Evolutionary conservation across 805 yeast species (phyloP).

Genomic region (Yarrowia sp.): DNA sequence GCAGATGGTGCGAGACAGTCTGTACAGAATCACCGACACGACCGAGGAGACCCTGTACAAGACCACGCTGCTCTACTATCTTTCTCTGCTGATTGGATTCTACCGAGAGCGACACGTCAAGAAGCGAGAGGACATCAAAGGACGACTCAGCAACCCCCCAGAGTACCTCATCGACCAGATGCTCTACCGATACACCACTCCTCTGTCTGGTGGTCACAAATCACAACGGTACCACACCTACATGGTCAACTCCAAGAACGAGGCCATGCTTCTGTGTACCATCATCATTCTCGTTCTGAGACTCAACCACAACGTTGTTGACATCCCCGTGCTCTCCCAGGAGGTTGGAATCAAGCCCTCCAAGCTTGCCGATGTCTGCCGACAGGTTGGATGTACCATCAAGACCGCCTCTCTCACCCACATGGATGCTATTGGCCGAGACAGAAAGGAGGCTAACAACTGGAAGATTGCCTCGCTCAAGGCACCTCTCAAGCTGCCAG

Average conservation of each 20-base stretch:
- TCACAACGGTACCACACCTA: constrained; percentile 74
- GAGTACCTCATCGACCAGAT: constrained; percentile 69
- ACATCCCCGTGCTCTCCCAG: constrained; percentile 75
- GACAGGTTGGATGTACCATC: constrained; percentile 77
- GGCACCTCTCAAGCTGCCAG: constrained; percentile 89
- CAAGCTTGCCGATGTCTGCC: constrained; percentile 63
- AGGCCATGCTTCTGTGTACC: constrained; percentile 81
- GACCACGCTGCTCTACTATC: constrained; percentile 71
- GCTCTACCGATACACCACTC: constrained; percentile 66
- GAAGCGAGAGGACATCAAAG: constrained; percentile 57
- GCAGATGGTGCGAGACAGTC: constrained; percentile 50
- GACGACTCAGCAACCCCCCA: constrained; percentile 64
- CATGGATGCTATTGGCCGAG: constrained; percentile 40
- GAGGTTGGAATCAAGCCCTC: constrained; percentile 81
- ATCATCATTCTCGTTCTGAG: constrained; percentile 70
- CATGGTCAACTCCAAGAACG: constrained; percentile 80
- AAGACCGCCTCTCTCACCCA: constrained; percentile 56
- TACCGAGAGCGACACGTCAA: constrained; percentile 68
- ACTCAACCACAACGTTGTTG: constrained; percentile 71
- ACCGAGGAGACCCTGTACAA: constrained; percentile 49
- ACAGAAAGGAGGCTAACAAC: constrained; percentile 43
- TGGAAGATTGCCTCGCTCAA: constrained; percentile 79
- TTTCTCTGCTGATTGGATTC: constrained; percentile 75
- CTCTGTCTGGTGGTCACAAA: constrained; percentile 58
- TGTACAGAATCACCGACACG: constrained; percentile 41